phyloP scores from a whole-genome alignment of 1,284 basidiomycete species.

The Rhizoctonia solani region DNA sequence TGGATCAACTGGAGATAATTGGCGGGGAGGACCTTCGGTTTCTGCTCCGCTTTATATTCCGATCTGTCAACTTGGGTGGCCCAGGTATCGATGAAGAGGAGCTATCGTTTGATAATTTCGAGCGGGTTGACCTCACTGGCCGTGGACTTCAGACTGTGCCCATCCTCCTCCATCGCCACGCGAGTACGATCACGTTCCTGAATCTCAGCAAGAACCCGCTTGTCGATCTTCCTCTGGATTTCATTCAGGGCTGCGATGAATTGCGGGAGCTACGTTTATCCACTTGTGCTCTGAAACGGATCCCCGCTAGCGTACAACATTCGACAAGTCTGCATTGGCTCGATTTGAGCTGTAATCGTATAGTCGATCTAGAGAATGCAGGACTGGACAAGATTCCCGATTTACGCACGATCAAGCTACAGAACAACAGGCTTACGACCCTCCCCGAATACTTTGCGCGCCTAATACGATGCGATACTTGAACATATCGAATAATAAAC shows the following conservation, averaged over 20 bases:
- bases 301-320: slow-evolving; percentile 83
- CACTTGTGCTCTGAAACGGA: slow-evolving; percentile 94
- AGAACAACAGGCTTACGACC: slow-evolving; percentile 91
- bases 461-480: slow-evolving; percentile 74
- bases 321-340: slow-evolving; percentile 78
- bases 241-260: slow-evolving; percentile 86
- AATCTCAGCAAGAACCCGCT: slow-evolving; percentile 95
- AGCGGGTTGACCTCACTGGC: slow-evolving; percentile 83
- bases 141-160: slow-evolving; percentile 89
- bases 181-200: slow-evolving; percentile 83
- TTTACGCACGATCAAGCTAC: slow-evolving; percentile 75
- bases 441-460: slow-evolving; percentile 86
- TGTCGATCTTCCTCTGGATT: slow-evolving; percentile 95
- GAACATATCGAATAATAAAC: slow-evolving; percentile 98
- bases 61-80: slow-evolving; percentile 45
- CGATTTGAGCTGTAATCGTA: slow-evolving; percentile 92
- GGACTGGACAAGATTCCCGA: slow-evolving; percentile 77
- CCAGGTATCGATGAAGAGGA: slow-evolving; percentile 59
- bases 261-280: slow-evolving; percentile 87
- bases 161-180: slow-evolving; percentile 84
- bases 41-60: slow-evolving; percentile 84
- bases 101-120: slow-evolving; percentile 71
- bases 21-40: slow-evolving; percentile 85
- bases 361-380: slow-evolving; percentile 87
- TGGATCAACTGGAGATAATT: slow-evolving; percentile 80